Percentiles rank a stretch among this genome's conserved stretches.
These are phyloP conservation scores for Corynascus novoguineensis DNA, from an alignment of 495 filamentous ascomycete species.

Conservation along the genomic window DNA sequence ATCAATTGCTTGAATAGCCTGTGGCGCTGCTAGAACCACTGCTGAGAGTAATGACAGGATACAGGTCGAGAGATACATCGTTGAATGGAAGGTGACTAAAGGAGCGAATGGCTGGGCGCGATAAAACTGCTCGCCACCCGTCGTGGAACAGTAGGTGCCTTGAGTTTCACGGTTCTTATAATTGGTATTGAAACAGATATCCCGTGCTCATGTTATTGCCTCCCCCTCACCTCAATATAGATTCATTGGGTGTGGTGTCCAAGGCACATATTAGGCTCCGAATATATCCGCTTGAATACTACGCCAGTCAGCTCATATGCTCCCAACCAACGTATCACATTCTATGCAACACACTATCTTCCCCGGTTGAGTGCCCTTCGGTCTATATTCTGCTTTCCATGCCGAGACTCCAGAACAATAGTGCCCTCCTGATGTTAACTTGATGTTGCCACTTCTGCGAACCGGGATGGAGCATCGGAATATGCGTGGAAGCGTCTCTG, in stretches of 20 bases:
- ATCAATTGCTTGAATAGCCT: conserved; percentile 4
- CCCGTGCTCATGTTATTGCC: neutral
- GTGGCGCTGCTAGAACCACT: neutral
- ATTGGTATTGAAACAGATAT: neutral
- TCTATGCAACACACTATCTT: neutral
- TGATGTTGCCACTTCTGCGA: neutral
- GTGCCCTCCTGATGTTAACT: neutral
- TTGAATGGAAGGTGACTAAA: neutral
- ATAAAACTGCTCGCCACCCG: too few relatives aligned
- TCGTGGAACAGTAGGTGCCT: too few relatives aligned
- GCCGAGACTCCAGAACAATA: neutral
- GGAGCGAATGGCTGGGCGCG: neutral
- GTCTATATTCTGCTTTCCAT: neutral
- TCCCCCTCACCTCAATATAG: neutral
- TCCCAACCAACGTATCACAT: neutral
- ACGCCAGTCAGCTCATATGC: too few relatives aligned
- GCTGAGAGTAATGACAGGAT: neutral
- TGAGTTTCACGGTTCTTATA: neutral
- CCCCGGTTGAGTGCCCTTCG: neutral
- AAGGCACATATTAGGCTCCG: conserved; percentile 2
- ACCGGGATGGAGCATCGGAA: too few relatives aligned
- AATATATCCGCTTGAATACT: conserved; percentile 2
- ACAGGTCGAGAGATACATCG: neutral
- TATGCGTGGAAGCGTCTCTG: too few relatives aligned
- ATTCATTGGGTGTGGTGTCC: neutral